Base-by-base conservation (phyloP, 768 basidiomycete species). In the Rubroboletus satanas region DNA sequence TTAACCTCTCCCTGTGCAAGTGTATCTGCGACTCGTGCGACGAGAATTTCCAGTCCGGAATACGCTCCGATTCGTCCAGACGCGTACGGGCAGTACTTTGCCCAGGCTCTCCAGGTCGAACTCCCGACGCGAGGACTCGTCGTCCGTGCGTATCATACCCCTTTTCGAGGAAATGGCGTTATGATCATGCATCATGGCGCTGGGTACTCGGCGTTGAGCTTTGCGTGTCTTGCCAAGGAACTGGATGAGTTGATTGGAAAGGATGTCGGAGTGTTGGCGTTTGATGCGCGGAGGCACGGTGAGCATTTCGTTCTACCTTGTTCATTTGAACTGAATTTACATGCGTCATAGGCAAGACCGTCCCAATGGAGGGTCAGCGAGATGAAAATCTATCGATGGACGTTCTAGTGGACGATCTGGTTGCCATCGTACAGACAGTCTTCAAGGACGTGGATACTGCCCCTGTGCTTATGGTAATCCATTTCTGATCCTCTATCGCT, bases 151-250 rank as follows among this genome's bases (percentile, higher is more conserved):
- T 97, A 98, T 71, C 90, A 95, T 67, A 88, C 91, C 0, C 81
- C 88, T 1, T 83, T 93, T 2, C 58, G 53, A 18, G 63, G 60
- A 0, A 78, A 77, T 17, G 85, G 88, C 0, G 83, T 96, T 4
- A 81, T 98, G 68, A 79, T 98, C 6, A 95, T 91, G 72, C 94
- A 97, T 64, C 96, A 99, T 62, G 97, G 97, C 1, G 96, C 93
- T 0, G 97, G 97, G 14, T 93, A 93, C 66, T 87, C 88, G 0
- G 97, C 84, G 0, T 75, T 98, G 57, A 90, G 83, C 59, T 99
- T 96, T 69, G 94, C 97, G 2, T 87, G 84, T 63, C 78, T 97
- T 54, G 93, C 95, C n/a, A 87, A 86, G 70, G 87, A 90, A 71
- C 73, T 98, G 1, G 69, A 67, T 11, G 79, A 74, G 41, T 59